These are phyloP conservation scores for Salix suchowensis DNA, from an alignment of 345 rosid species.

Conservation along the genomic window DNA sequence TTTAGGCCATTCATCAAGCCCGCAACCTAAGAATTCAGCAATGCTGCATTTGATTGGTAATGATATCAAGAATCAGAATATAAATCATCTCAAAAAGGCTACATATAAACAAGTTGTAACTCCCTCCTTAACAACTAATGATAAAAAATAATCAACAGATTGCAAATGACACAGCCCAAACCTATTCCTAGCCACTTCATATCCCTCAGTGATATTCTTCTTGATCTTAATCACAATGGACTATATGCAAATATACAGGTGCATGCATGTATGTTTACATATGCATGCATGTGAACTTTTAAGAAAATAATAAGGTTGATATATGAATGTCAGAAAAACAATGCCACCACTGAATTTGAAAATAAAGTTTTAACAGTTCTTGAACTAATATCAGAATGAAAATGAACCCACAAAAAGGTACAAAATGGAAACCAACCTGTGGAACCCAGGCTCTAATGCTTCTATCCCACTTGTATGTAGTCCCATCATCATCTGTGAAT, in stretches of 20 bases:
- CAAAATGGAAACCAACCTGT: conserved; percentile 53
- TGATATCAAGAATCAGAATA: background rate
- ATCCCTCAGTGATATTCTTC: background rate
- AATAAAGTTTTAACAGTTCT: background rate
- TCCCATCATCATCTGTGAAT: conserved; percentile 94
- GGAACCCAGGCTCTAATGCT: conserved; percentile 81
- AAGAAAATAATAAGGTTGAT: background rate
- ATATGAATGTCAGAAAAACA: background rate
- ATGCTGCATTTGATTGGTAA: background rate
- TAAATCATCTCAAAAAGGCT: background rate
- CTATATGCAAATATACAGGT: background rate
- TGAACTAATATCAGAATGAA: background rate
- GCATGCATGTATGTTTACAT: background rate
- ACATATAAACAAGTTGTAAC: background rate
- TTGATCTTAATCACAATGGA: background rate
- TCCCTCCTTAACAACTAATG: background rate
- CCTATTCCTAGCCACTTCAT: background rate
- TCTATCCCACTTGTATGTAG: conserved; percentile 78
- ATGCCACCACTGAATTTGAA: background rate
- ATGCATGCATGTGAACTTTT: background rate
- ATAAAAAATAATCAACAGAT: background rate
- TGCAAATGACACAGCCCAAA: background rate
- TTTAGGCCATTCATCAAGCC: background rate
- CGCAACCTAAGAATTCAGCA: background rate
- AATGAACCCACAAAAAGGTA: background rate